These are phyloP conservation scores for Xylariales sp. DNA, from an alignment of 2,329 filamentous ascomycete genomes.

Conservation along the genomic window DNA sequence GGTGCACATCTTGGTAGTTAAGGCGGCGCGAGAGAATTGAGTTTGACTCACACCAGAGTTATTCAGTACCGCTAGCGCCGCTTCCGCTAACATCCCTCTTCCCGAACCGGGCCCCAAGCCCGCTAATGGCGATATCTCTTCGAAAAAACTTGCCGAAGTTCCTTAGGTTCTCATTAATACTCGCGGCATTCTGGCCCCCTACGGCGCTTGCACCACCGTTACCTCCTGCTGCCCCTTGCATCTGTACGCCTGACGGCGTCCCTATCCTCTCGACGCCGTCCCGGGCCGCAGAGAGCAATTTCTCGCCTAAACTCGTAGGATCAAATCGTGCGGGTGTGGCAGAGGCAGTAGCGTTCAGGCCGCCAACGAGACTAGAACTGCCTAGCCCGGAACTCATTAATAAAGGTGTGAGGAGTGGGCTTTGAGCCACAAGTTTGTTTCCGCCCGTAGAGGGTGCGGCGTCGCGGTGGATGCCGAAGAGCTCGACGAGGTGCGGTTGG, in stretches of 20 bases:
- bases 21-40: neutral
- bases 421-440: slow-evolving; percentile 76
- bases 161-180: slow-evolving; percentile 92
- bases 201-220: neutral
- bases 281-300: slow-evolving; percentile 86
- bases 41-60: slow-evolving; percentile 1
- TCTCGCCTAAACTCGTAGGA: slow-evolving; percentile 83
- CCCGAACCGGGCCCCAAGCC: slow-evolving; percentile 79
- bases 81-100: slow-evolving; percentile 62
- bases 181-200: slow-evolving; percentile 61
- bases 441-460: slow-evolving; percentile 68
- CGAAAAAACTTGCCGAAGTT: slow-evolving; percentile 98
- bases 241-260: slow-evolving; percentile 57
- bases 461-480: slow-evolving; percentile 85
- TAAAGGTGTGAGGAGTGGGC: slow-evolving; percentile 76
- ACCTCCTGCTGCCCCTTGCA: slow-evolving; percentile 49
- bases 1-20: neutral
- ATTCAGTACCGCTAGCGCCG: slow-evolving; percentile 20
- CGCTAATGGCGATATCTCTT: slow-evolving; percentile 76
- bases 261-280: slow-evolving; percentile 85
- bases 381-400: slow-evolving; percentile 59
- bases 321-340: slow-evolving; percentile 71
- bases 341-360: slow-evolving; percentile 53
- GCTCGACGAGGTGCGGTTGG: slow-evolving; percentile 83
- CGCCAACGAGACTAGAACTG: slow-evolving; percentile 55